phyloP scores from a whole-genome alignment of 306 rosid genomes.

The Pterocarpus macrocarpus region DNA sequence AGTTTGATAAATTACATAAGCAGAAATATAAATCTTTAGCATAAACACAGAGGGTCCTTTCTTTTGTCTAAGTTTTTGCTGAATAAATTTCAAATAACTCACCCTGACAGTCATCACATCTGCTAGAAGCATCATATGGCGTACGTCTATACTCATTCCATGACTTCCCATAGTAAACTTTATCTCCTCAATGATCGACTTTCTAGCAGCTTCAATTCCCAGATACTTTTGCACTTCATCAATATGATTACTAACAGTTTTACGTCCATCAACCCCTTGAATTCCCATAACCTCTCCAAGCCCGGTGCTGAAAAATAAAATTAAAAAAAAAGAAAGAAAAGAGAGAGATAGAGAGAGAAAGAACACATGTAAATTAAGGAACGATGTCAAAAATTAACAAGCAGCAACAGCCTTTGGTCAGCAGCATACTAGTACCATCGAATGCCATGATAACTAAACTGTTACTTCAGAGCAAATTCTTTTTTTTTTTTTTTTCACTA shows the following conservation, averaged over 20 bases:
- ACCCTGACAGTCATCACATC: constrained; percentile 92
- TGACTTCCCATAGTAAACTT: constrained; percentile 78
- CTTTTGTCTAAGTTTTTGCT: neutral
- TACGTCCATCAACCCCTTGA: constrained; percentile 82
- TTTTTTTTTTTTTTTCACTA: constrained; percentile 12
- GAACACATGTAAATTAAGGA: constrained; percentile 15
- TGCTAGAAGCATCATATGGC: constrained; percentile 97
- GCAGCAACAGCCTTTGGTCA: neutral
- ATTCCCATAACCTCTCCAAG: constrained; percentile 81
- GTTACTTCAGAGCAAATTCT: constrained; percentile 1
- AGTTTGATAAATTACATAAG: constrained; percentile 42
- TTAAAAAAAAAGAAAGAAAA: constrained; percentile 16
- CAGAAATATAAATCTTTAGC: constrained; percentile 1
- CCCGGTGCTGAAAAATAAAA: constrained; percentile 63
- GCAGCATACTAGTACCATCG: neutral
- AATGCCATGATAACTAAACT: constrained; percentile 23
- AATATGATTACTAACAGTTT: constrained; percentile 80
- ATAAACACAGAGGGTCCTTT: constrained; percentile 28
- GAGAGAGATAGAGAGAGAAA: neutral
- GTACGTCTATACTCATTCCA: constrained; percentile 87
- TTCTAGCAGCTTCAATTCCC: constrained; percentile 97
- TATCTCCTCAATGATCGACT: constrained; percentile 80
- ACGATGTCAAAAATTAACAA: constrained; percentile 7
- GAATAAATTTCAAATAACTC: constrained; percentile 53
- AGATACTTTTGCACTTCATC: constrained; percentile 74